phyloP scores from a whole-genome alignment of 768 basidiomycete genomes.

The Podaxis sp. region DNA sequence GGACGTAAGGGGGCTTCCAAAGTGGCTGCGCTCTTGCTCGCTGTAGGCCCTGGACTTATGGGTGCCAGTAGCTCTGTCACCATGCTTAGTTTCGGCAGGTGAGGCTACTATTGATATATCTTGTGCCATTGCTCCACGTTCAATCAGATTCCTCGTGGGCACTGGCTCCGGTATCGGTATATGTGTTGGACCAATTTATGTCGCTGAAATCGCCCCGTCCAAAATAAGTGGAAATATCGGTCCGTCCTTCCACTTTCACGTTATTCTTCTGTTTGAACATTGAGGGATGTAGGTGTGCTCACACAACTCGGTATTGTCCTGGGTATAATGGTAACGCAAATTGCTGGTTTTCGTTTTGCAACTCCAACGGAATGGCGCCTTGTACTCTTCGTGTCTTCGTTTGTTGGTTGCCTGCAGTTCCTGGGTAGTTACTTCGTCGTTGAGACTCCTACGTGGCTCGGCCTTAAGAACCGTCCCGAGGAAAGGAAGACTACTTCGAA shows the following conservation, averaged over 20 bases:
- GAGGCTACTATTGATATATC: constrained; percentile 15
- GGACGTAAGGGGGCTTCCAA: constrained; percentile 70
- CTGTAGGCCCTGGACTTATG: constrained; percentile 63
- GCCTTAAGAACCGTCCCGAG: constrained; percentile 40
- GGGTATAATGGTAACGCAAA: constrained; percentile 85
- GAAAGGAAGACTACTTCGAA: constrained; percentile 43
- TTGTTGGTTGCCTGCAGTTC: constrained; percentile 52
- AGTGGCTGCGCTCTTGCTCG: constrained; percentile 50
- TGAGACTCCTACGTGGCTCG: constrained; percentile 73
- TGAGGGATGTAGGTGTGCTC: constrained; percentile 52
- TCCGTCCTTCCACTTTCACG: constrained; percentile 21
- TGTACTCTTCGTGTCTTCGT: constrained; percentile 61
- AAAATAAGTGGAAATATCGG: constrained; percentile 74
- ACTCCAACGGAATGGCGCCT: constrained; percentile 68
- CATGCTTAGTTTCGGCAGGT: constrained; percentile 65
- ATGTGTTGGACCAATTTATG: constrained; percentile 78
- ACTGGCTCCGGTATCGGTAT: constrained; percentile 68
- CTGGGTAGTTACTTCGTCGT: constrained; percentile 48
- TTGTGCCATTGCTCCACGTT: background rate
- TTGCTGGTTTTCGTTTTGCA: constrained; percentile 66
- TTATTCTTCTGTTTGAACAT: background rate
- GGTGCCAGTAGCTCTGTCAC: constrained; percentile 51
- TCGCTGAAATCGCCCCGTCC: constrained; percentile 81
- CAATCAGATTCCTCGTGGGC: constrained; percentile 57
- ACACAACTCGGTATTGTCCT: constrained; percentile 82